These are phyloP conservation scores for Fusarium sp. DNA, from an alignment of 2,329 filamentous ascomycete genomes.

Conservation along the genomic window DNA sequence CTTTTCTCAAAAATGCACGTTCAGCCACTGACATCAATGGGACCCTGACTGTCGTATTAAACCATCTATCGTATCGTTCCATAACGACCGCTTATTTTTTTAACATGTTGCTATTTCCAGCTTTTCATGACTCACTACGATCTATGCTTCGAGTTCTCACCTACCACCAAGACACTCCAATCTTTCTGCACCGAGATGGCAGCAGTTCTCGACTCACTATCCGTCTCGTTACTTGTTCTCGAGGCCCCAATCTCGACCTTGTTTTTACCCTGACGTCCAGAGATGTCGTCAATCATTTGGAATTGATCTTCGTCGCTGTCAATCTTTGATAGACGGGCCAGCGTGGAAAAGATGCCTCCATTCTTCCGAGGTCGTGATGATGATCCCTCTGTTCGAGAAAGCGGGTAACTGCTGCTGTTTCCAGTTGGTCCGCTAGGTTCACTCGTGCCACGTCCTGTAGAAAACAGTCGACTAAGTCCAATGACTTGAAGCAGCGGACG, in stretches of 20 bases:
- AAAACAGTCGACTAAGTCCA: background rate
- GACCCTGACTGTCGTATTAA: background rate
- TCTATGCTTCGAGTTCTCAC: background rate
- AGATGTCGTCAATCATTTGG: conserved; percentile 2
- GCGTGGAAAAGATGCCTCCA: background rate
- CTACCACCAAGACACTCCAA: background rate
- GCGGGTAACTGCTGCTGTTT: background rate
- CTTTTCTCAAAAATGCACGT: background rate
- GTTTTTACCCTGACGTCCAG: background rate
- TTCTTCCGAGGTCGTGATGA: background rate
- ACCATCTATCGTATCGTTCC: background rate
- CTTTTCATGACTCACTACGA: background rate
- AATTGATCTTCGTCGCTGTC: conserved; percentile 3
- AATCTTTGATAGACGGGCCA: conserved; percentile 2
- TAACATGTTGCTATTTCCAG: background rate
- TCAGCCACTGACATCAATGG: background rate
- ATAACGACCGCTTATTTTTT: background rate
- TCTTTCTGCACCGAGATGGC: background rate
- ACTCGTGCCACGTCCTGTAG: background rate
- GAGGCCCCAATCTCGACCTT: background rate
- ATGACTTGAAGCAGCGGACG: conserved; percentile 1
- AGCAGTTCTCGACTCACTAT: background rate
- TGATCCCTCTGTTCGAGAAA: background rate
- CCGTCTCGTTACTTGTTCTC: background rate
- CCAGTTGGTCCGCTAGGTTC: background rate